Evolutionary conservation across 495 filamentous ascomycete genomes (phyloP).

Genomic region (Lasiosphaeriaceae sp.): DNA sequence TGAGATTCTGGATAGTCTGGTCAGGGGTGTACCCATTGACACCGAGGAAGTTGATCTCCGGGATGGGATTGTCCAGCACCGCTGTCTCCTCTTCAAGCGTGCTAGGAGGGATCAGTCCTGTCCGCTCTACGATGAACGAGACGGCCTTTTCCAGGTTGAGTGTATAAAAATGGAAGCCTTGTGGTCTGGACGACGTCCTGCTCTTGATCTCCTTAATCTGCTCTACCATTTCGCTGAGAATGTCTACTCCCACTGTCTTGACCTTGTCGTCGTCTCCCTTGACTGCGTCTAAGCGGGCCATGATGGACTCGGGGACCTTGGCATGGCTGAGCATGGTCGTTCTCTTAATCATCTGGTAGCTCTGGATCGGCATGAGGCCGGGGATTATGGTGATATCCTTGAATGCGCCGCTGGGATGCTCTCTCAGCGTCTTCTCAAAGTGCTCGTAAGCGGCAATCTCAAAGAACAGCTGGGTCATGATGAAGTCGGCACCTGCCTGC

Average conservation of each 20-base stretch:
- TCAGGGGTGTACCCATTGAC: constrained; percentile 29
- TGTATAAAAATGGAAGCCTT: constrained; percentile 96
- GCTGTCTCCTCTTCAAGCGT: constrained; percentile 42
- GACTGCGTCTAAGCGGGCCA: constrained; percentile 69
- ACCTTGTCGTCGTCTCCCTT: constrained; percentile 90
- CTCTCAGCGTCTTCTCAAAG: constrained; percentile 74
- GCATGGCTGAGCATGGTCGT: constrained; percentile 96
- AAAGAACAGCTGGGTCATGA: constrained; percentile 99
- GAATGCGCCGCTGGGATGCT: constrained; percentile 81
- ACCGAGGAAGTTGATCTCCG: constrained; percentile 32
- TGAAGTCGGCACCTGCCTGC: constrained; percentile 89
- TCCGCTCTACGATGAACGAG: constrained; percentile 83
- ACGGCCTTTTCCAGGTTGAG: constrained; percentile 96
- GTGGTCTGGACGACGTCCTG: constrained; percentile 44
- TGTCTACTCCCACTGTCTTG: constrained; percentile 68
- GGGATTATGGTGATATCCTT: constrained; percentile 88
- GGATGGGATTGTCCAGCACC: constrained; percentile 42
- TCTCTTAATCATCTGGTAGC: constrained; percentile 88
- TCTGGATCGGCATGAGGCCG: constrained; percentile 95
- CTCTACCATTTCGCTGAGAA: constrained; percentile 66
- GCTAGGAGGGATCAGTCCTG: constrained; percentile 68
- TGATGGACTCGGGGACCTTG: constrained; percentile 65
- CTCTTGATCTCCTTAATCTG: constrained; percentile 60
- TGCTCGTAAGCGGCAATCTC: constrained; percentile 74
- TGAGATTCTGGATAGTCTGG: constrained; percentile 13